phyloP scores from a whole-genome alignment of 352 stramenopile genomes.

The Pythium myriotylum region DNA sequence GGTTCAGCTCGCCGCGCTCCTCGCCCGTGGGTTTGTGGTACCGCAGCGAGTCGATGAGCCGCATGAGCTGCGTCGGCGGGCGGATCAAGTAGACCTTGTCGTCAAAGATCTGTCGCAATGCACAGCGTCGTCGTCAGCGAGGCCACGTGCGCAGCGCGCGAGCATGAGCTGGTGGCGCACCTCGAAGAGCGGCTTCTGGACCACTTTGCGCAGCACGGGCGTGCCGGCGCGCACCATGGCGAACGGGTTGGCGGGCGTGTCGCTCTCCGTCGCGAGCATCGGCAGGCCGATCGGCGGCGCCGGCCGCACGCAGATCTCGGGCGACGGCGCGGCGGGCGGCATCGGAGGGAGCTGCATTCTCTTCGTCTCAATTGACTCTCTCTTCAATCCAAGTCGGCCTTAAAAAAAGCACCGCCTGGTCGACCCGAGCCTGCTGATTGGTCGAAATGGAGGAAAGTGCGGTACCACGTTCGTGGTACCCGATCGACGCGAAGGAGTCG shows the following conservation, averaged over 20 bases:
- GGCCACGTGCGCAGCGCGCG: background rate
- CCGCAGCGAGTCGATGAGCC: conserved; percentile 79
- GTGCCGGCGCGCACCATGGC: conserved; percentile 19
- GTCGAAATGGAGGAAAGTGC: background rate
- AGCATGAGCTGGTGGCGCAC: conserved; percentile 12
- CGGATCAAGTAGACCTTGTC: conserved; percentile 71
- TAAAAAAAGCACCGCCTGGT: conserved; percentile 10
- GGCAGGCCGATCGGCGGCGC: conserved; percentile 16
- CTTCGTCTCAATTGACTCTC: background rate
- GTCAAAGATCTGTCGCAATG: conserved; percentile 59
- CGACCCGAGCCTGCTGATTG: background rate
- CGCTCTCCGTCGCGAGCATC: conserved; percentile 2
- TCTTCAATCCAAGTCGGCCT: conserved; percentile 21
- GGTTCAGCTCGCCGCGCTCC: conserved; percentile 67
- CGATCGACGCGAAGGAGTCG: conserved; percentile 1
- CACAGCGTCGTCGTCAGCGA: background rate
- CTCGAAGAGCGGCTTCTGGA: conserved; percentile 76
- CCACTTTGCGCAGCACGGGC: conserved; percentile 60
- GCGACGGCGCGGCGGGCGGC: conserved; percentile 10
- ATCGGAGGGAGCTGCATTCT: background rate
- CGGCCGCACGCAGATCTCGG: conserved; percentile 6
- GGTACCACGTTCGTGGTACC: conserved; percentile 6
- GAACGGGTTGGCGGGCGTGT: conserved; percentile 1
- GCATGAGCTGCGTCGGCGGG: conserved; percentile 78
- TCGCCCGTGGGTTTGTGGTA: conserved; percentile 83